Base-by-base conservation (phyloP, 805 yeast species). In the Aciculoconidium aculeatum region DNA sequence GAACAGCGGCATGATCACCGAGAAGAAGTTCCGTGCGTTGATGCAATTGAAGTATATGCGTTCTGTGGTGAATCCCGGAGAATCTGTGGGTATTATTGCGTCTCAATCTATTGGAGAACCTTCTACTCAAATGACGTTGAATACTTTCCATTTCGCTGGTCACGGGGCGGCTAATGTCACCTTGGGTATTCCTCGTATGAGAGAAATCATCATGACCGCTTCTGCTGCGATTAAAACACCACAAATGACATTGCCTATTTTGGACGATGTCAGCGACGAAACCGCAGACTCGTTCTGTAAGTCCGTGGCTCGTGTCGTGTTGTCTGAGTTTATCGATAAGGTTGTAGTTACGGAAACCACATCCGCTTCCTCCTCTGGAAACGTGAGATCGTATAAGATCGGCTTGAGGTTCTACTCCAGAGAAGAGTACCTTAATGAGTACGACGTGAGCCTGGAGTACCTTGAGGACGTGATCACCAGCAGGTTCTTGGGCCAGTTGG, bases 131-230 rank as follows among this genome's bases (percentile, higher is more conserved):
- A 92, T 92, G 99, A 92, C 99, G 11, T 74, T 85, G 50, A 85
- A 85, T 58, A 85, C 95, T 26, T 85, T 85, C 85, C 95, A 92
- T 69, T 92, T 92, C 53, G 99, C 99, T 47, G 99, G 99, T 58
- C 98, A 94, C 66, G 99, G 99, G 77, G 99, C 98, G 35, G 98
- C 98, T 25, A 92, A 92, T 62, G 99, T 92, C 41, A 92, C 99
- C 0, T 72, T 92, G 49, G 99, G 99, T 82, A 92, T 92, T 54
- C 99, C 99, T 23, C 95, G 99, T 76, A 79, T 92, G 85, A 82
- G 99, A 76, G 99, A 92, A 73, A 92, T 92, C 59, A 87, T 92
- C 55, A 92, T 92, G 99, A 94, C 99, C 8, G 99, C 99, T 12
- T 85, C 96, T 36, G 77, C 95, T 13, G 64, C 82, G 27, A 92